Base-by-base conservation (phyloP, 345 rosid genomes). In the Aquilaria sinensis region DNA sequence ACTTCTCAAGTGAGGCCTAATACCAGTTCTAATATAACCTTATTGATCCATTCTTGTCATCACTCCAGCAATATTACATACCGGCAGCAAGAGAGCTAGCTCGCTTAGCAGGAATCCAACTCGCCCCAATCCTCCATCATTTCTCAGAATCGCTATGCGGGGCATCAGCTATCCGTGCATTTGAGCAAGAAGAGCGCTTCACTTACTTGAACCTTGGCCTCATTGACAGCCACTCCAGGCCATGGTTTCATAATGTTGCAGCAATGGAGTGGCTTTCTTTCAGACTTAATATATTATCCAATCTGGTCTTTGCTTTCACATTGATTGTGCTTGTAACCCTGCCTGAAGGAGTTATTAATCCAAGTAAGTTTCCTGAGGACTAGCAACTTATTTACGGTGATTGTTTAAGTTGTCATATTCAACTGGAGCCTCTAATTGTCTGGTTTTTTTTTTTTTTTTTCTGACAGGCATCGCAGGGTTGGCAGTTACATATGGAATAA, bases 261-360 rank as follows among this genome's bases (percentile, higher is more conserved):
- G 96, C 98, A 43, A 89, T 92, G 97, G 98, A 92, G 67, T 92
- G 98, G 98, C 91, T 92, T 66, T 89, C 92, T 64, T 89, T 87
- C 81, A 78, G 98, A 69, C 75, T 92, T 69, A 89, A 89, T 76
- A 7, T 92, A 33, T 78, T 92, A 49, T 92, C 98, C 60, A 89
- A 89, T 74, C 89, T 89, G 70, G 93, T 92, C 29, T 89, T 92
- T 75, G 97, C 93, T 32, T 89, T 84, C 77, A 82, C 98, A 41
- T 67, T 92, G 81, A 84, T 87, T 60, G 70, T 92, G 75, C 86
- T 92, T 70, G 96, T 89, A 56, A 76, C 83, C 57, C 93, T 92
- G 23, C 98, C 97, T 65, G 97, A 89, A 79, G 98, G 98, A 82
- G 69, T 87, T 51, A 89, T 92, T 70, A 84, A 72, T 72, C 98